A percentile compares a stretch with the other conserved stretches of the same genome.
Conservation (phyloP, 768 basidiomycete species). For the Cyathus striatus region DNA sequence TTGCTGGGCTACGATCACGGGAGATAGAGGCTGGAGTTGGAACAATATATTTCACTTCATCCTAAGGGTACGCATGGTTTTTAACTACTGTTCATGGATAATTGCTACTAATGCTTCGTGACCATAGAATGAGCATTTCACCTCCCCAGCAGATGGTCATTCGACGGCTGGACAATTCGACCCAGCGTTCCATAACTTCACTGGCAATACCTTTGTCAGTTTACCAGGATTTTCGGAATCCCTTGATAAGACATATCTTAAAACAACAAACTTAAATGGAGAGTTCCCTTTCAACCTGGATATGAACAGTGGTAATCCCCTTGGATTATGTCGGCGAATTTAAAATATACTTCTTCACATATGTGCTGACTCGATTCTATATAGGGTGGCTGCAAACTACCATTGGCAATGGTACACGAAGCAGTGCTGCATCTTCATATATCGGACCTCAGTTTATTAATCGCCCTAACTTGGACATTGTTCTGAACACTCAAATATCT, state of each 20-base stretch:
- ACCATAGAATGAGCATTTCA: not conserved
- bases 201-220: conserved; percentile 12
- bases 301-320: conserved; percentile 16
- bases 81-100: not conserved
- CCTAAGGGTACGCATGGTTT: conserved; percentile 12
- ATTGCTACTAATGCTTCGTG: too few relatives aligned
- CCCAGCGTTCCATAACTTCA: not conserved
- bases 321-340: conserved; percentile 9
- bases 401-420: conserved; percentile 7
- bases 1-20: not conserved
- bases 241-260: conserved; percentile 19
- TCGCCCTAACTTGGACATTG: conserved; percentile 11
- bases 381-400: conserved; percentile 9
- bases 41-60: conserved; percentile 16
- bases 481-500: conserved; percentile 13
- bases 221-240: conserved; percentile 21
- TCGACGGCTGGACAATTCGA: conserved; percentile 3
- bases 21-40: conserved; percentile 24
- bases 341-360: not conserved
- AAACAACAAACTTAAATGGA: conserved; percentile 19
- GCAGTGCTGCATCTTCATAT: conserved; percentile 12
- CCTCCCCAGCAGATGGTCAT: conserved; percentile 2
- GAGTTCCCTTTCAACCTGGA: conserved; percentile 19
- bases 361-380: not conserved
- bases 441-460: conserved; percentile 6